phyloP scores from a whole-genome alignment of 805 yeast genomes.

The Suhomyces emberorum region DNA sequence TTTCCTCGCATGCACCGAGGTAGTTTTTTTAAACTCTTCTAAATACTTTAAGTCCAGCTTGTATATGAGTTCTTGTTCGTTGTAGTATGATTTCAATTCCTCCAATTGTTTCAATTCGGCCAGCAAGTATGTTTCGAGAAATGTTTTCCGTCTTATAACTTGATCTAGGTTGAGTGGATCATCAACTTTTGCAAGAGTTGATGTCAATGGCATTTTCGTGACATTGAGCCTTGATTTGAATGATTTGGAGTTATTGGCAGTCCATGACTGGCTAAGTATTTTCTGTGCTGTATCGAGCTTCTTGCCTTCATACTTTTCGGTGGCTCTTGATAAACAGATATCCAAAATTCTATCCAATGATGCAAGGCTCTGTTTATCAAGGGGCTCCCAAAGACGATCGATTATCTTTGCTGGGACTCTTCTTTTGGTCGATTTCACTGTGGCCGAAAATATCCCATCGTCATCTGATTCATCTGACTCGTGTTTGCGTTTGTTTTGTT shows the following conservation, averaged over 20 bases:
- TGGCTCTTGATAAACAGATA: slow-evolving; percentile 23
- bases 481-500: neutral
- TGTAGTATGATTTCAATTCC: slow-evolving; percentile 27
- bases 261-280: slow-evolving; percentile 24
- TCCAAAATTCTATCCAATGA: slow-evolving; percentile 24
- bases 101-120: slow-evolving; percentile 38
- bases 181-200: slow-evolving; percentile 11
- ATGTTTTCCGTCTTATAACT: slow-evolving; percentile 20
- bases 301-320: slow-evolving; percentile 19
- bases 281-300: slow-evolving; percentile 22
- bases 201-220: slow-evolving; percentile 26
- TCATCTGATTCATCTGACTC: neutral
- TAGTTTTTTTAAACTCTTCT: slow-evolving; percentile 26
- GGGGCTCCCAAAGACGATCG: slow-evolving; percentile 29
- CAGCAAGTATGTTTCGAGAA: slow-evolving; percentile 35
- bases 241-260: slow-evolving; percentile 16
- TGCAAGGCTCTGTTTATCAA: slow-evolving; percentile 13
- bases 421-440: slow-evolving; percentile 3
- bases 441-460: too few relatives aligned
- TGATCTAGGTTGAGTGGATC: slow-evolving; percentile 25
- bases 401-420: slow-evolving; percentile 23
- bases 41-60: slow-evolving; percentile 34
- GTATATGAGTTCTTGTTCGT: slow-evolving; percentile 19
- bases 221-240: slow-evolving; percentile 21
- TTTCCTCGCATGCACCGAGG: slow-evolving; percentile 6